Evolutionary conservation across 257 asterid genomes (phyloP).

Genomic region (Nicotiana tomentosiformis): DNA sequence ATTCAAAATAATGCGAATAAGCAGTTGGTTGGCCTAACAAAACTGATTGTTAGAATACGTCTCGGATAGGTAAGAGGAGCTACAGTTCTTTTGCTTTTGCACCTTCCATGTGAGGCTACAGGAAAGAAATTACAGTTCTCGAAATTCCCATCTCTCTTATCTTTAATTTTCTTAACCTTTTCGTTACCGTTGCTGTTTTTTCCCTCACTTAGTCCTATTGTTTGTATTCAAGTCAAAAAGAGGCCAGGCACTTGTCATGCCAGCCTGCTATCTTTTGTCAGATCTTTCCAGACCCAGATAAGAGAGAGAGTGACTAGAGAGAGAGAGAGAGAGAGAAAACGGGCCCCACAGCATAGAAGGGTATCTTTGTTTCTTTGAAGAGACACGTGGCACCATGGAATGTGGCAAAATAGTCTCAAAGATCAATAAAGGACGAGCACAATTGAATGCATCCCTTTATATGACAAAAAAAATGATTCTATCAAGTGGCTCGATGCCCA

Average conservation of each 20-base stretch:
- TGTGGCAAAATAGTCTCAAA: neutral
- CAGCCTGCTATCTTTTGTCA: neutral
- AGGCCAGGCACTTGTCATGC: neutral
- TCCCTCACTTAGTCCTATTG: neutral
- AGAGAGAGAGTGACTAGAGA: neutral
- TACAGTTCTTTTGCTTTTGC: neutral
- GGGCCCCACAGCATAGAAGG: neutral
- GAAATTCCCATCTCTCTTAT: neutral
- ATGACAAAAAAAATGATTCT: neutral
- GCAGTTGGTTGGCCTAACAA: too few species aligned
- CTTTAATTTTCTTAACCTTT: neutral
- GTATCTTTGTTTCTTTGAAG: conserved; percentile 12
- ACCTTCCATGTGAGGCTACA: neutral
- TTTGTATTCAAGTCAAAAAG: conserved; percentile 10
- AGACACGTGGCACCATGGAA: neutral
- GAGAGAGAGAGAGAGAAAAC: neutral
- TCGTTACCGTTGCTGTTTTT: neutral
- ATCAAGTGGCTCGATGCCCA: neutral
- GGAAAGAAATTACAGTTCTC: neutral
- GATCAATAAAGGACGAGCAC: neutral
- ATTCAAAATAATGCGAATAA: neutral
- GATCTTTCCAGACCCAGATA: conserved; percentile 3
- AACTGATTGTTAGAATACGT: neutral
- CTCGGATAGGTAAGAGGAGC: neutral
- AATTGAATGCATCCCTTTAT: neutral